Evolutionary conservation across 352 stramenopile species (phyloP), one percentile per base, ranked within the genome.

Genomic region (Phytophthora macrochlamydospora): DNA sequence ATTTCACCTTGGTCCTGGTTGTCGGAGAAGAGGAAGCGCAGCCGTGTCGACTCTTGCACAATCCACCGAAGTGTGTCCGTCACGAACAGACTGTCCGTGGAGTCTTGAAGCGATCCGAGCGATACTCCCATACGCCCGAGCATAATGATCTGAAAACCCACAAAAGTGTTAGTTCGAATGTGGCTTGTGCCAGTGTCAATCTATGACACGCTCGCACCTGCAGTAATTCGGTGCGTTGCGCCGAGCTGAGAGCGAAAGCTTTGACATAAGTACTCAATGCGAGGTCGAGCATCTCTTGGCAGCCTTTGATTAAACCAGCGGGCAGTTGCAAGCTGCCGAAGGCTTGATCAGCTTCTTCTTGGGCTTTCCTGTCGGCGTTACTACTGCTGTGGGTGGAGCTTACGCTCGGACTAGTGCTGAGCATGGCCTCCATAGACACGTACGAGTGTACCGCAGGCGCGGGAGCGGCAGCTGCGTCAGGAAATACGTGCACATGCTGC

Each of bases 341-440:
- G 2, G 60, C 65, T 52, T 75, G 48, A 3, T 51, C 14, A 12
- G 30, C 59, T 43, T 69, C 61, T 35, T 62, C 56, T 35, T 73
- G 48, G 35, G 57, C 32, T 58, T 67, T 62, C 29, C 9, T 69
- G 4, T 33, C 44, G 13, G 8, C 18, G 11, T 24, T 74, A 24
- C 3, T 58, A 40, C 46, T 64, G 1, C 44, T 74, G 30, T 71
- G 60, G 9, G 48, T 63, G 38, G 60, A 69, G 14, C 65, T 67
- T 9, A 74, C 61, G 40, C 61, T 71, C 8, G 70, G 65, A 69
- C 70, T 75, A 6, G 65, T 80, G 32, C 69, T 76, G 29, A 83
- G 68, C 75, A 83, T 83, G 1, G 71, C 75, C 24, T 78, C 57
- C 68, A 83, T 83, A 6, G 75, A 79, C 7, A 80, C 75, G 45